Base-by-base conservation (phyloP, 2,329 filamentous ascomycete species). In the Beauveria sp. region DNA sequence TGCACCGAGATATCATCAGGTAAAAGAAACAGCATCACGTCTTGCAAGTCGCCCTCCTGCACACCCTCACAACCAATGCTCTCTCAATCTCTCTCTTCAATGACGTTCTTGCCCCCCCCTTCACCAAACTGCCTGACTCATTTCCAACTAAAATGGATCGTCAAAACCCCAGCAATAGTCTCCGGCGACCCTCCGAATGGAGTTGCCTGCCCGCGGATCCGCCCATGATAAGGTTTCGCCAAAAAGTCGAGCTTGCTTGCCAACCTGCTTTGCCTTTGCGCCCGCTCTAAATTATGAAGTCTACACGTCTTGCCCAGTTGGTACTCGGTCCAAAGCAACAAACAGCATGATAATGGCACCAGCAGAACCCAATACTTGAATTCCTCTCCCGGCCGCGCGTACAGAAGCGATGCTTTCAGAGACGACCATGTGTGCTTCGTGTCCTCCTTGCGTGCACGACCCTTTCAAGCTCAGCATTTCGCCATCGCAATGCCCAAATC, bases 201-300 rank as follows among this genome's bases (percentile, higher is more conserved):
- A 48, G 54, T 34, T 57, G 54, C 42, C 46, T 59, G 56, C 46
- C 56, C 56, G 34, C 56, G 56, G 56, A 51, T 59, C 56, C 56
- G 46, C 56, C 31, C 18, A 51, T 59, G 55, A 59, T 52, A 51
- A 59, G 34, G 46, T 59, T 51, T 43, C 18, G 22, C 9, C 10
- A 34, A 34, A 34, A 34, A 14, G 31, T 34, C 10, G 31, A 34
- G 10, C 31, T 34, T 34, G 31, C 31, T 34, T 34, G 31, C 31
- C 31, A 34, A 34, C 10, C 12, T 34, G 31, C 31, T 3, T 2
- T 38, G 4, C 18, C 34, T 16, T 45, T 56, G 22, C 40, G 53
- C 40, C 53, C 31, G 22, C 22, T 49, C 46, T 49, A 43, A 16
- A 43, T 43, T 28, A 34, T 34, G 10, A 34, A 34, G 31, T 14